Conservation (phyloP, 495 filamentous ascomycete genomes). For the Paragyromitra xinjiangensis region DNA sequence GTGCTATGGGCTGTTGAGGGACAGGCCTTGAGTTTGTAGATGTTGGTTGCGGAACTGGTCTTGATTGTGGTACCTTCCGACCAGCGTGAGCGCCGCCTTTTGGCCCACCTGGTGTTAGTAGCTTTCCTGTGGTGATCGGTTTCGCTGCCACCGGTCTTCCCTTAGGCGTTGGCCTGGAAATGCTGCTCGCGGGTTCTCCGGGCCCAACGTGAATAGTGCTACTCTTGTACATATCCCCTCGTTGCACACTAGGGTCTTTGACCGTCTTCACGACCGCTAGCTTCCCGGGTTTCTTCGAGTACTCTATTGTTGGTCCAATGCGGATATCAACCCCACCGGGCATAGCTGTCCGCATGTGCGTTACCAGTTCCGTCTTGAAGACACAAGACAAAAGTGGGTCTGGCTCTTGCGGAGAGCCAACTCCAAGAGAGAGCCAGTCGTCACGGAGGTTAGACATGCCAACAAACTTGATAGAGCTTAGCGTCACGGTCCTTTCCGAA, state of each 20-base stretch:
- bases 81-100: conserved; percentile 67
- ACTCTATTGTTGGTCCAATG: conserved; percentile 86
- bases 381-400: conserved; percentile 92
- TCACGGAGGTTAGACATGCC: conserved; percentile 81
- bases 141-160: conserved; percentile 82
- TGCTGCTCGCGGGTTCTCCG: conserved; percentile 83
- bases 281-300: conserved; percentile 98
- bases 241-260: conserved; percentile 77
- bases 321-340: conserved; percentile 82
- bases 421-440: conserved; percentile 94
- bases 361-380: conserved; percentile 97
- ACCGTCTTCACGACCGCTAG: conserved; percentile 83
- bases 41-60: conserved; percentile 61
- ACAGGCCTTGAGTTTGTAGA: conserved; percentile 58
- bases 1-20: conserved; percentile 40
- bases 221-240: conserved; percentile 91
- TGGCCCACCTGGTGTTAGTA: conserved; percentile 89
- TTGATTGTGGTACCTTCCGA: conserved; percentile 59
- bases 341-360: conserved; percentile 78
- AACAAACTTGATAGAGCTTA: conserved; percentile 88
- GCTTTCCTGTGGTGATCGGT: conserved; percentile 88
- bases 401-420: conserved; percentile 86
- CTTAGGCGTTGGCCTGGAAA: conserved; percentile 84
- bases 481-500: conserved; percentile 78
- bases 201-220: conserved; percentile 83